Evolutionary conservation across 1,139 yeast species (phyloP).

Genomic region (Suhomyces ambrosiae): DNA sequence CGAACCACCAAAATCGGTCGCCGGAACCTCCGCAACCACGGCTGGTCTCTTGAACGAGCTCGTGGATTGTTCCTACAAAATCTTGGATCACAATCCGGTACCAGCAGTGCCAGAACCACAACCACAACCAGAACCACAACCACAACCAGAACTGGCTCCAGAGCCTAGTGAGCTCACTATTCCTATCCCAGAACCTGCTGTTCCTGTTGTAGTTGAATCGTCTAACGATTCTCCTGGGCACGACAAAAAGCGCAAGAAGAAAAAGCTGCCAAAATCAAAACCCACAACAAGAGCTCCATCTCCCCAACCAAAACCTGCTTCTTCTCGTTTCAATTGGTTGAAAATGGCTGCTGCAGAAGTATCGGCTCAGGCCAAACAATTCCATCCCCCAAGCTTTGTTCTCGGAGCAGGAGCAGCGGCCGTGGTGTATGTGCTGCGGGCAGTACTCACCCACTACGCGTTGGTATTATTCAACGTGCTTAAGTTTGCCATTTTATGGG

Average conservation of each 20-base stretch:
- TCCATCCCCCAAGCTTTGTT: conserved; percentile 37
- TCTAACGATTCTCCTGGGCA: conserved; percentile 7
- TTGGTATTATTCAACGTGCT: conserved; percentile 22
- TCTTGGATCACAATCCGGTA: conserved; percentile 7
- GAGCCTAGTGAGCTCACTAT: too few relatives aligned
- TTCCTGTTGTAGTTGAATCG: conserved; percentile 3
- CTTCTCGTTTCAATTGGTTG: conserved; percentile 3
- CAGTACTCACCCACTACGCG: conserved; percentile 25
- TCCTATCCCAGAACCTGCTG: not conserved
- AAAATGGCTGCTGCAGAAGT: conserved; percentile 7
- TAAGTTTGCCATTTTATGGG: conserved; percentile 31
- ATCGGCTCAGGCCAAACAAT: conserved; percentile 13
- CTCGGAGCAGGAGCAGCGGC: conserved; percentile 32
- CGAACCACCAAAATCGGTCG: conserved; percentile 7
- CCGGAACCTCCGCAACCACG: conserved; percentile 1
- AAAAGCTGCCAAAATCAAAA: conserved; percentile 8
- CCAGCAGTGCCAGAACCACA: not conserved
- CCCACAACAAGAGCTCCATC: conserved; percentile 2
- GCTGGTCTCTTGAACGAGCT: conserved; percentile 26
- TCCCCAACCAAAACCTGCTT: not conserved
- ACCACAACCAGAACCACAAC: not conserved
- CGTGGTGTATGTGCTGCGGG: conserved; percentile 23
- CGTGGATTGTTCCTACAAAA: conserved; percentile 17
- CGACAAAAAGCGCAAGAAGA: conserved; percentile 11
- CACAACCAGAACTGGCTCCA: too few relatives aligned